Evolutionary conservation across 148 eudicot species (phyloP).

Genomic region (Linanthus parryae): DNA sequence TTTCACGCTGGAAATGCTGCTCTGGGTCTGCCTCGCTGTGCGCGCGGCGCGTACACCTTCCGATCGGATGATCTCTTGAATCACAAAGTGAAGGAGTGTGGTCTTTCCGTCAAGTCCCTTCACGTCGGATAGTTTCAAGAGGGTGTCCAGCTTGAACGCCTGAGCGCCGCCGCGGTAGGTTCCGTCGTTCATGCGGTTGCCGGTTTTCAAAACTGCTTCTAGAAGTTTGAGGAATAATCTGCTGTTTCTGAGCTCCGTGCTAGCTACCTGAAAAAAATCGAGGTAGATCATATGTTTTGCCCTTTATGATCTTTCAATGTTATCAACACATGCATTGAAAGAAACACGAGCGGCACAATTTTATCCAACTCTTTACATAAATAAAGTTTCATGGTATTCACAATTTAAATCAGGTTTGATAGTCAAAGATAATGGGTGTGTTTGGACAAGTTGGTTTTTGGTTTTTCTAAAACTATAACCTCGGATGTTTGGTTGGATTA

Average conservation of each 20-base stretch:
- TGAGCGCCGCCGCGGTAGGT: conserved; percentile 92
- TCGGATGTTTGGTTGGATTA: too few species aligned
- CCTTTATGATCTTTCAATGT: too few species aligned
- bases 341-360: too few species aligned
- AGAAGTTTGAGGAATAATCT: conserved; percentile 79
- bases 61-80: conserved; percentile 65
- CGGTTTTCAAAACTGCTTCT: conserved; percentile 91
- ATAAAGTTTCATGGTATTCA: too few species aligned
- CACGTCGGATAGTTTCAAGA: conserved; percentile 76
- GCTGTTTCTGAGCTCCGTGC: conserved; percentile 53
- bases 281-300: too few species aligned
- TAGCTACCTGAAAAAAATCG: conserved; percentile 81
- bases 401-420: too few species aligned
- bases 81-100: conserved; percentile 80
- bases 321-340: too few species aligned
- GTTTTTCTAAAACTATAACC: too few species aligned
- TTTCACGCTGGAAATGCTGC: conserved; percentile 34
- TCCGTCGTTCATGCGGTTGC: conserved; percentile 93
- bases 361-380: too few species aligned
- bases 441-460: too few species aligned
- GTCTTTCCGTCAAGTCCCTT: conserved; percentile 90
- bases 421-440: too few species aligned
- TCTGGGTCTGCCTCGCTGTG: conserved; percentile 28
- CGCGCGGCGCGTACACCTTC: conserved; percentile 70
- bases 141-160: conserved; percentile 85